A percentile compares a stretch with the other conserved stretches of the same genome.
Conservation (phyloP, 106 monocot species). For the Platanthera guangdongensis region DNA sequence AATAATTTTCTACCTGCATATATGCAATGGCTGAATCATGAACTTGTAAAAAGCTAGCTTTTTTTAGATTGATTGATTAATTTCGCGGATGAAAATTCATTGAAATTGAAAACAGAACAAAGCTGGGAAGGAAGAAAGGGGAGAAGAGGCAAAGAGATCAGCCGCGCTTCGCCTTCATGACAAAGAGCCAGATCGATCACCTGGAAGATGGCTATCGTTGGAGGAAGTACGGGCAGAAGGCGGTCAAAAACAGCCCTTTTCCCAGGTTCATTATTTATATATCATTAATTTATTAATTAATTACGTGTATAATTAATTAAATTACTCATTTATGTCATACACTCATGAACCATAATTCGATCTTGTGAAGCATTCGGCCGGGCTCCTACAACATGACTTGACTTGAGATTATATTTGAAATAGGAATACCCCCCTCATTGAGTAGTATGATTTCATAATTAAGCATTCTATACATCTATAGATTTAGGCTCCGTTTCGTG, state of each 20-base stretch:
- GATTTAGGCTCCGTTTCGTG: too few relatives aligned
- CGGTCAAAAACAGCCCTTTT: conserved; percentile 89
- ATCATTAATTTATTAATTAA: background rate
- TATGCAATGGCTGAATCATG: too few relatives aligned
- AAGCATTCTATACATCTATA: too few relatives aligned
- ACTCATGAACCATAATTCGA: background rate
- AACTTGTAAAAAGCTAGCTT: background rate
- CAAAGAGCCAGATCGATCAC: conserved; percentile 91
- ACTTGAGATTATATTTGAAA: too few relatives aligned
- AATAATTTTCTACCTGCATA: too few relatives aligned
- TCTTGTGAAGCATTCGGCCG: too few relatives aligned
- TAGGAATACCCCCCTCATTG: too few relatives aligned
- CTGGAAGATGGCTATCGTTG: conserved; percentile 91
- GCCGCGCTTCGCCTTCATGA: conserved; percentile 85
- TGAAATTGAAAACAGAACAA: conserved; percentile 31
- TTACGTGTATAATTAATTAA: background rate
- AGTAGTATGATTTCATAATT: too few relatives aligned
- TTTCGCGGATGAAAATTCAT: background rate
- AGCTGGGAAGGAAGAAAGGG: conserved; percentile 46
- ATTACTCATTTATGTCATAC: too few relatives aligned
- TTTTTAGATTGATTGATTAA: background rate
- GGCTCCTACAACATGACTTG: too few relatives aligned
- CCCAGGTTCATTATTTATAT: conserved; percentile 40
- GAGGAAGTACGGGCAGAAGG: conserved; percentile 95
- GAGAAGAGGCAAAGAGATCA: conserved; percentile 56